Percentiles rank a stretch among this genome's conserved stretches.
phyloP scores from a whole-genome alignment of 2,329 filamentous ascomycete species.

The Exophiala dermatitidis region DNA sequence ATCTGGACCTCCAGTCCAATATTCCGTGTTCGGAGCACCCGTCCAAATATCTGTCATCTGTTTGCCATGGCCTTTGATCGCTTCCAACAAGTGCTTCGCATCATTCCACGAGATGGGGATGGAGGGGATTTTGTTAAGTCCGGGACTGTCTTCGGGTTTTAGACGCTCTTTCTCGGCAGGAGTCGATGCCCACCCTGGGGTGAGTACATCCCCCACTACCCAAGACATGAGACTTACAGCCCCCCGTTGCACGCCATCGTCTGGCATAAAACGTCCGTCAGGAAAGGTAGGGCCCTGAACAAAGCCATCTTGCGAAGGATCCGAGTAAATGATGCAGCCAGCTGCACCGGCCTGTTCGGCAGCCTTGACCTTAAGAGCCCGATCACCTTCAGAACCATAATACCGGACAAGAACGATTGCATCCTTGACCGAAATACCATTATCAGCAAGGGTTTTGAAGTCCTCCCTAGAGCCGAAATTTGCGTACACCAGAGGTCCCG shows the following conservation, averaged over 20 bases:
- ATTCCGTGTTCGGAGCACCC: constrained; percentile 64
- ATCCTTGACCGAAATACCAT: constrained; percentile 65
- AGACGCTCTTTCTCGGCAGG: constrained; percentile 52
- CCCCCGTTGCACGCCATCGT: constrained; percentile 74
- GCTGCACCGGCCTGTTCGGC: constrained; percentile 79
- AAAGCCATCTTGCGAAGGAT: constrained; percentile 79
- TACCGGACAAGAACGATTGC: constrained; percentile 80
- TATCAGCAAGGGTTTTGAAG: constrained; percentile 64
- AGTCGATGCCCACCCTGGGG: constrained; percentile 66
- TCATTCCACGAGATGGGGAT: constrained; percentile 85
- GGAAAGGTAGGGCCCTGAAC: constrained; percentile 65
- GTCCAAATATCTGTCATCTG: constrained; percentile 63
- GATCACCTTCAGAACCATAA: constrained; percentile 64
- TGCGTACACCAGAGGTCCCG: constrained; percentile 79
- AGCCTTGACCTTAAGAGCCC: constrained; percentile 77
- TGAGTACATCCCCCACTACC: constrained; percentile 85
- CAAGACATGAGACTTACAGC: constrained; percentile 73
- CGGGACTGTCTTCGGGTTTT: constrained; percentile 61
- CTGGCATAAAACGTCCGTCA: constrained; percentile 69
- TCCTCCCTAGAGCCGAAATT: constrained; percentile 86
- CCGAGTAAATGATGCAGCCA: constrained; percentile 87
- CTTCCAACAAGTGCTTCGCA: constrained; percentile 69
- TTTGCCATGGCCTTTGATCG: constrained; percentile 67
- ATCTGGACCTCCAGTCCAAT: constrained; percentile 71
- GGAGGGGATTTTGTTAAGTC: constrained; percentile 76